Conservation (phyloP, 352 stramenopile genomes). For the Blastocystis sp. region DNA sequence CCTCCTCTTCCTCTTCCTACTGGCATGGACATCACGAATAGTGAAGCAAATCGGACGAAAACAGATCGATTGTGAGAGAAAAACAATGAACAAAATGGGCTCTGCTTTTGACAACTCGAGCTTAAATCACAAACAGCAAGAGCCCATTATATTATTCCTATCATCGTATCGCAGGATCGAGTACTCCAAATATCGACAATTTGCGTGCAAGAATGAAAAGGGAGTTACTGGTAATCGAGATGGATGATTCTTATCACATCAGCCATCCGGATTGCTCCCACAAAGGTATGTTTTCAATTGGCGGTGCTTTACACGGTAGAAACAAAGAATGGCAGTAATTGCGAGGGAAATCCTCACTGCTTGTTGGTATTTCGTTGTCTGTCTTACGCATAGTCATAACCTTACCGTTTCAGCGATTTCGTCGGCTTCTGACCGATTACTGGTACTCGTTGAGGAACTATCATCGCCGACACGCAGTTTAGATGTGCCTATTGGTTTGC, state of each 20-base stretch:
- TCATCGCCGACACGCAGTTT: background rate
- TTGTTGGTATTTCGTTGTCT: background rate
- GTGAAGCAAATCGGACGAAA: too few relatives aligned
- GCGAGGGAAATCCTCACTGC: slow-evolving; percentile 21
- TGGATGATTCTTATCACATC: slow-evolving; percentile 25
- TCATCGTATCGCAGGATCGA: background rate
- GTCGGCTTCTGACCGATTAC: background rate
- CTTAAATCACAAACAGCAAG: too few relatives aligned
- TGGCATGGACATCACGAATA: background rate
- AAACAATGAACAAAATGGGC: too few relatives aligned
- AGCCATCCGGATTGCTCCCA: background rate
- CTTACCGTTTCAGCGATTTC: background rate
- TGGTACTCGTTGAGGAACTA: background rate
- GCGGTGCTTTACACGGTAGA: background rate
- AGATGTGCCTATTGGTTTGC: background rate
- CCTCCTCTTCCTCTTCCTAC: slow-evolving; percentile 24
- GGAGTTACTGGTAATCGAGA: background rate
- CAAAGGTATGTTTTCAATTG: background rate
- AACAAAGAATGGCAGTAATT: background rate
- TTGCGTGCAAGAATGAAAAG: background rate
- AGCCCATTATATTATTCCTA: too few relatives aligned
- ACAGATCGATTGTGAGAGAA: too few relatives aligned
- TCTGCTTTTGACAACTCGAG: too few relatives aligned
- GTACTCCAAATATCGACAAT: background rate
- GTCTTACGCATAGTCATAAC: background rate